Evolutionary conservation across 768 basidiomycete genomes (phyloP), one percentile per base, ranked within the genome.

Genomic region (Sporobolomyces pararoseus): DNA sequence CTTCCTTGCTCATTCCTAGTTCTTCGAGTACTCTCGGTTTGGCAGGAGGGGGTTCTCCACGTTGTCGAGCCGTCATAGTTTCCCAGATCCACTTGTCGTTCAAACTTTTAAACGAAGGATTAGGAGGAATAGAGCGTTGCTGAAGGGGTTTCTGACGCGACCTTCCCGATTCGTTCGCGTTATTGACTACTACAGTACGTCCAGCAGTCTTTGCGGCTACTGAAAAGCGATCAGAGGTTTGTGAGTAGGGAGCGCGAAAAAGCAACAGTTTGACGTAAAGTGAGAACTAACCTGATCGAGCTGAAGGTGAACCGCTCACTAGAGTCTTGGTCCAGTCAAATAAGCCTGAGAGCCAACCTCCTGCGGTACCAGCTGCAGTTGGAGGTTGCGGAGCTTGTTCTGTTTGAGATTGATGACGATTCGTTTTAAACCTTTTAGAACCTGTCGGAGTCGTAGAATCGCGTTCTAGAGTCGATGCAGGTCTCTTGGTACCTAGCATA

Each of bases 401-500:
- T 19, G n/a, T 21, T 37, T 58, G 55, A n/a, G n/a, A n/a, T n/a
- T 58, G 55, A 58, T 6, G 10, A 6, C 6, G 39, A 39, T 59
- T 59, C 14, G 59, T 17, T 49, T 49, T 61, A 23, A 61, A 49
- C 17, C 59, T 46, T 46, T 47, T 61, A 12, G 44, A 29, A 47
- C 4, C 10, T 7, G 27, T 5, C 17, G 46, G 25, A 9, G 42
- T 6, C 14, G 58, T 47, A 14, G 58, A 60, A 25, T 14, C 25
- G 27, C 42, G 39, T 10, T 42, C 39, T 17, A 42, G 39, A 42
- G 39, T 42, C 46, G 46, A 47, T 7, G 21, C 59, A 7, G 46
- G 59, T 34, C 59, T 29, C 32, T 61, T 61, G 17, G 58, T 60
- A n/a, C 59, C 59, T 29, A 47, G 59, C 59, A 61, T 61, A 27